phyloP scores from a whole-genome alignment of 257 asterid genomes.

The Salvia splendens region DNA sequence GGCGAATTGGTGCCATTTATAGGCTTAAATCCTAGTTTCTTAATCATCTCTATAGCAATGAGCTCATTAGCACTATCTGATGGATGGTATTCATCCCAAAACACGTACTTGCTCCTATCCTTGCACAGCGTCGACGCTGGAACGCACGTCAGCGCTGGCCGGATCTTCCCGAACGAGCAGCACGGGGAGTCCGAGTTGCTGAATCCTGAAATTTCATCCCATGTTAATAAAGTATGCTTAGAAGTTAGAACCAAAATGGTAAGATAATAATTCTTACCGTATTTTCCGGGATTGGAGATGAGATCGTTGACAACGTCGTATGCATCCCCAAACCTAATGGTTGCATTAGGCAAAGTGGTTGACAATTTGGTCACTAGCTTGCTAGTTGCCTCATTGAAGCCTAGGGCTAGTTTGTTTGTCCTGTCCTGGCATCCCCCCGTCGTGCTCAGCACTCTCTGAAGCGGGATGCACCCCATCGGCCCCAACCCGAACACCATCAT shows the following conservation, averaged over 20 bases:
- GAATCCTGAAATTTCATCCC: constrained; percentile 51
- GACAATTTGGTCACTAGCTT: constrained; percentile 47
- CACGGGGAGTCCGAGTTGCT: constrained; percentile 80
- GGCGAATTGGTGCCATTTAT: constrained; percentile 39
- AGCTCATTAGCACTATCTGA: constrained; percentile 73
- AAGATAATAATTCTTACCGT: constrained; percentile 39
- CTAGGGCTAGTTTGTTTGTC: constrained; percentile 67
- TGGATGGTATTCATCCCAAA: constrained; percentile 96
- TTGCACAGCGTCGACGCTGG: constrained; percentile 77
- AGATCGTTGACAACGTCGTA: constrained; percentile 80
- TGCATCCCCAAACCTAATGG: constrained; percentile 74
- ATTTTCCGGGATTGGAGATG: constrained; percentile 58
- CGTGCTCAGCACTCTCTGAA: constrained; percentile 71
- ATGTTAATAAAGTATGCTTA: not conserved
- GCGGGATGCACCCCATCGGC: constrained; percentile 97
- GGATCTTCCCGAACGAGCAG: constrained; percentile 77
- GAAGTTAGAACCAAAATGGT: too few species aligned
- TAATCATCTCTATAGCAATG: constrained; percentile 68
- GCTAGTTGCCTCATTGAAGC: constrained; percentile 57
- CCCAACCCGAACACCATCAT: constrained; percentile 87
- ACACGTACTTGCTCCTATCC: constrained; percentile 87
- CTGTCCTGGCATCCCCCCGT: constrained; percentile 71
- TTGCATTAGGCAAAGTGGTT: constrained; percentile 62
- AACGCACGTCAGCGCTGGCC: constrained; percentile 82
- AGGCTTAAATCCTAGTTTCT: constrained; percentile 51